Base-by-base conservation (phyloP, 2,329 filamentous ascomycete species). In the Trichoderma semiorbis region DNA sequence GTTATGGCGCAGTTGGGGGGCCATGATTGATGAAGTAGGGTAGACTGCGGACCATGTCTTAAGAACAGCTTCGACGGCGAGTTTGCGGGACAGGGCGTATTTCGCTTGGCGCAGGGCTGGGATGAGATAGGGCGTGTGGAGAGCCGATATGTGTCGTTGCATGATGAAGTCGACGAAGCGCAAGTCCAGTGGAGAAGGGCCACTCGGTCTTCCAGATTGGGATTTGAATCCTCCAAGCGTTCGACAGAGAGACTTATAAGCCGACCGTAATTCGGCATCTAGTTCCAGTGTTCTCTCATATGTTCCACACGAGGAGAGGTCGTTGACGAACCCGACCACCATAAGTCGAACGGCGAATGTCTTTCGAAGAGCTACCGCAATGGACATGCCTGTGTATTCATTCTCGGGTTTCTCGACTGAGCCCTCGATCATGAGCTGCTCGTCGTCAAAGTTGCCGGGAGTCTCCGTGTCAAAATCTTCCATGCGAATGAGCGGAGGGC, bases 71-170 rank as follows among this genome's bases (percentile, higher is more conserved):
- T 90, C 87, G 7, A 87, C 74, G 0, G 84, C 79, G 0, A 84
- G 81, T 57, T 84, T 86, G 1, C 85, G 78, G 0, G 87, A 88
- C 72, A 84, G 89, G 0, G 86, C 85, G 72, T 85, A 89, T 3
- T 80, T 76, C 1, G 84, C 80, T 5, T 87, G 80, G 0, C 77
- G 77, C 2, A 84, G 77, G 1, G 84, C 79, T 0, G 80, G 75
- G 0, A 77, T 77, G 30, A 85, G 84, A 75, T 84, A 89, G 0
- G 86, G 86, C 3, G 86, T 80, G 75, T 92, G 89, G 0, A 92
- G 81, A 0, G 85, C 81, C 7, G 87, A 80, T 3, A 90, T 77
- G 74, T 88, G 89, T 10, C 87, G 85, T 30, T 86, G 83, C 72
- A 89, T 82, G 26, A 88, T 77, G 55, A 88, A 81, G 32, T 89